Evolutionary conservation across 129 eudicot species (phyloP).

Genomic region (Pittosporum tobira): DNA sequence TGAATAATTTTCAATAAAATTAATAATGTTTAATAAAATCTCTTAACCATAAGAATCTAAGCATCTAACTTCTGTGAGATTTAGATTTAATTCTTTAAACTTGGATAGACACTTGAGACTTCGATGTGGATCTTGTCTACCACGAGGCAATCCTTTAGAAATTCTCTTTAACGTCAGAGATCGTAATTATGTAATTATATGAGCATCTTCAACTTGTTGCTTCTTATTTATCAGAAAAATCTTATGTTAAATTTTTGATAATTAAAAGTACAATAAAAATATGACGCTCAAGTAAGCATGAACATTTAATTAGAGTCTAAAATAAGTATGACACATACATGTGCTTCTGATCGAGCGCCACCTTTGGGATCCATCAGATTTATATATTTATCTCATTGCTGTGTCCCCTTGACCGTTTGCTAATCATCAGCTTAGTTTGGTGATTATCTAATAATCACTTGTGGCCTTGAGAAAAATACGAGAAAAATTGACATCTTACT

Average conservation of each 20-base stretch:
- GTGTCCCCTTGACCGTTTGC: conserved; percentile 1
- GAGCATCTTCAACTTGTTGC: conserved; percentile 6
- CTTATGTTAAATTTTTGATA: background rate
- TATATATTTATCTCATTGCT: background rate
- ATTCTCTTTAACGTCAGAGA: background rate
- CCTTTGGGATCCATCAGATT: background rate
- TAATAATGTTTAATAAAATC: conserved; percentile 1
- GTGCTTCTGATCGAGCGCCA: background rate
- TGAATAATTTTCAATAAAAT: too few relatives aligned
- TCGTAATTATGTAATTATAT: background rate
- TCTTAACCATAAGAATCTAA: background rate
- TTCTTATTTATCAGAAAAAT: background rate
- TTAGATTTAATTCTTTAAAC: background rate
- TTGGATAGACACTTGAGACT: background rate
- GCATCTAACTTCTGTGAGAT: background rate
- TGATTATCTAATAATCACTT: too few relatives aligned
- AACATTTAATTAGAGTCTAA: too few relatives aligned
- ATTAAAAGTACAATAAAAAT: too few relatives aligned
- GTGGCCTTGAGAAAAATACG: too few relatives aligned
- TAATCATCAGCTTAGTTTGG: conserved; percentile 2
- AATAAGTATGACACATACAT: background rate
- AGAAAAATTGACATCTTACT: conserved; percentile 4
- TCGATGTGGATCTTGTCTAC: conserved; percentile 4
- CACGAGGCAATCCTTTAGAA: background rate
- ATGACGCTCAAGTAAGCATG: too few relatives aligned